A percentile compares a stretch with the other conserved stretches of the same genome.
Evolutionary conservation across 805 yeast genomes (phyloP).

Genomic region (Yarrowia sp.): DNA sequence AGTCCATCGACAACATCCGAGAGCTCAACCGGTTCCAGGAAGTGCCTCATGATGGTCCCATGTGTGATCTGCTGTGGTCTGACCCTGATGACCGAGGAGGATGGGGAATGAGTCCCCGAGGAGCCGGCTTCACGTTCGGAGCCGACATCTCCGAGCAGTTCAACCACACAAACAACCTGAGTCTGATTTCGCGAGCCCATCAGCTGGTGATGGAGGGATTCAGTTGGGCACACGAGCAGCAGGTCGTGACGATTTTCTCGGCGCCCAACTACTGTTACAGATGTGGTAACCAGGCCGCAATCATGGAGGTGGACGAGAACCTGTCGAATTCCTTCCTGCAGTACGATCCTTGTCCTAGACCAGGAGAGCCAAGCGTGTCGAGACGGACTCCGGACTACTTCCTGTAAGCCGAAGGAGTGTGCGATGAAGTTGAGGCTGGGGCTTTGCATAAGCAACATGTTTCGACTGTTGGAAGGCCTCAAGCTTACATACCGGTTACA

Average conservation of each 20-base stretch:
- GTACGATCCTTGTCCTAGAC: constrained; percentile 94
- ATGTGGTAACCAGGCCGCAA: constrained; percentile 97
- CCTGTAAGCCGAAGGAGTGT: constrained; percentile 42
- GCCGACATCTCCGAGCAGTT: constrained; percentile 94
- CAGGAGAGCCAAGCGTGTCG: constrained; percentile 96
- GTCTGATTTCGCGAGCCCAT: constrained; percentile 91
- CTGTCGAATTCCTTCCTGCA: constrained; percentile 82
- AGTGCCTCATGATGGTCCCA: constrained; percentile 97
- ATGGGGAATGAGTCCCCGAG: constrained; percentile 98
- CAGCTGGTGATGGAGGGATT: constrained; percentile 98
- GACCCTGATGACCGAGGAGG: constrained; percentile 98
- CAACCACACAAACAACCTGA: constrained; percentile 86
- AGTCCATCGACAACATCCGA: constrained; percentile 90
- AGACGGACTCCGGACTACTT: constrained; percentile 97
- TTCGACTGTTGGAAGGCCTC: no score
- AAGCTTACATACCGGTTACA: no score
- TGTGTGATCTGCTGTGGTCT: constrained; percentile 95
- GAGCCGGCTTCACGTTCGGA: constrained; percentile 99
- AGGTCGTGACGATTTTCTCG: constrained; percentile 87
- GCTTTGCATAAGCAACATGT: no score
- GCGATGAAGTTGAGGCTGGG: no score
- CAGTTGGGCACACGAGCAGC: constrained; percentile 91
- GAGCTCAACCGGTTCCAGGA: constrained; percentile 92
- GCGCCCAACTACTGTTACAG: constrained; percentile 97
- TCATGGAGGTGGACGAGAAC: constrained; percentile 95